A percentile compares a stretch with the other conserved stretches of the same genome.
Conservation (phyloP, 495 filamentous ascomycete genomes). For the Thermothielavioides terrestris region DNA sequence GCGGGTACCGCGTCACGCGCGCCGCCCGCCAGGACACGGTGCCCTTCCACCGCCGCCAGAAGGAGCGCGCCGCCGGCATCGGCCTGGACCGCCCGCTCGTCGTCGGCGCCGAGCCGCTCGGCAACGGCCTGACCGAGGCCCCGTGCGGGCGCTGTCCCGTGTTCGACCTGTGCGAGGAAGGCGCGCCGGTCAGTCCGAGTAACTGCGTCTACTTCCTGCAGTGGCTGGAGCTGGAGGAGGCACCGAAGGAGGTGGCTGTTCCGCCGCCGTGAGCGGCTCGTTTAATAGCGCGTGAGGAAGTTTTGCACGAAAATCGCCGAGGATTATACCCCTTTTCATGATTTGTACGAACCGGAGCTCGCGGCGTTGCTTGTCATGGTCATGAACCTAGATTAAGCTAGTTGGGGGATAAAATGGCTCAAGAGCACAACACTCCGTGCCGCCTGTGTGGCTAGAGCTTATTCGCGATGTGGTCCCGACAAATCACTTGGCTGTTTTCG, state of each 20-base stretch:
- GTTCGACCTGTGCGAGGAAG: conserved; percentile 83
- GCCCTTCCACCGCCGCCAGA: conserved; percentile 24
- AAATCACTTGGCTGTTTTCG: no score
- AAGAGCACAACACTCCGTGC: no score
- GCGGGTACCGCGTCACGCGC: conserved; percentile 44
- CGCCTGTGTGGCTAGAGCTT: no score
- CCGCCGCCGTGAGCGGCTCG: no score
- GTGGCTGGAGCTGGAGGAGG: conserved; percentile 53
- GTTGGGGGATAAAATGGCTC: no score
- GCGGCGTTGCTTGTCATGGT: no score
- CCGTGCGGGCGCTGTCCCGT: conserved; percentile 92
- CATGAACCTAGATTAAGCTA: no score
- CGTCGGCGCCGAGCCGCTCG: conserved; percentile 31
- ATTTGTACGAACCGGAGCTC: no score
- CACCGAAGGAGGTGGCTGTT: neutral
- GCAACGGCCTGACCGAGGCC: conserved; percentile 67
- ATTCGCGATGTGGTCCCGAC: no score
- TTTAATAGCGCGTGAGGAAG: no score
- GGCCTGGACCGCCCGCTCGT: conserved; percentile 18
- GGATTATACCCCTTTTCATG: no score
- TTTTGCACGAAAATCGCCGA: no score
- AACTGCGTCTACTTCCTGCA: conserved; percentile 85
- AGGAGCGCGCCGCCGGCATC: conserved; percentile 33
- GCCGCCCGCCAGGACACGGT: conserved; percentile 33
- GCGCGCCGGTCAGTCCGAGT: conserved; percentile 76